phyloP scores from a whole-genome alignment of 2,329 filamentous ascomycete species.

The Apiospora marii region DNA sequence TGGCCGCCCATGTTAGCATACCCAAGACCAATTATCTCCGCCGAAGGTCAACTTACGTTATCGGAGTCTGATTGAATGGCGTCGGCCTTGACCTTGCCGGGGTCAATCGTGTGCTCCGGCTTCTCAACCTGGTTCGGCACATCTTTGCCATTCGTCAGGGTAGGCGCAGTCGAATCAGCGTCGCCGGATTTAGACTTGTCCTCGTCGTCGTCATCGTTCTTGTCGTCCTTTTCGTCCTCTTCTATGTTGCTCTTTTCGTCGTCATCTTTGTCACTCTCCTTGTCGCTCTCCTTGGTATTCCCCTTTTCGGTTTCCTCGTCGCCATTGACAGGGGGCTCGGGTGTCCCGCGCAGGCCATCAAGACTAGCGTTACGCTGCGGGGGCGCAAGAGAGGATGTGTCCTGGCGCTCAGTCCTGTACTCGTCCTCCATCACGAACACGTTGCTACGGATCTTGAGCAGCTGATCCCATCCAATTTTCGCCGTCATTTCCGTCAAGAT shows the following conservation, averaged over 20 bases:
- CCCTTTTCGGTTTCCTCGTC: conserved; percentile 34
- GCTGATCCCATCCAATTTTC: conserved; percentile 97
- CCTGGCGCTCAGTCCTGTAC: conserved; percentile 87
- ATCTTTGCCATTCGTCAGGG: conserved; percentile 50
- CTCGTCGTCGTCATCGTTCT: conserved; percentile 39
- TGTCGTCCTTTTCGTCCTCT: conserved; percentile 42
- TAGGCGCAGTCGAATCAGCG: conserved; percentile 43
- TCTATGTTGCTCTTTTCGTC: neutral
- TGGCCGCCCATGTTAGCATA: conserved; percentile 44
- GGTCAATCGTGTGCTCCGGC: conserved; percentile 79
- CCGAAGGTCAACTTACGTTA: conserved; percentile 33
- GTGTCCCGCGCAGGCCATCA: conserved; percentile 77
- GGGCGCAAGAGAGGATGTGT: conserved; percentile 55
- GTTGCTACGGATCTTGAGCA: conserved; percentile 92
- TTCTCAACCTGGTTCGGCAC: conserved; percentile 68
- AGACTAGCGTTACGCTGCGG: conserved; percentile 79
- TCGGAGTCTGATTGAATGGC: conserved; percentile 39
- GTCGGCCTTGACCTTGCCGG: conserved; percentile 78
- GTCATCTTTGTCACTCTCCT: conserved; percentile 40
- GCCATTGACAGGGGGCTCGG: conserved; percentile 63
- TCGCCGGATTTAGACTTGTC: conserved; percentile 38
- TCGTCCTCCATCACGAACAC: conserved; percentile 99
- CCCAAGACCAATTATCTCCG: neutral
- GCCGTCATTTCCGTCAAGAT: conserved; percentile 95
- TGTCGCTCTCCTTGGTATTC: conserved; percentile 44